Percentiles rank a stretch among this genome's conserved stretches.
Conservation (phyloP, 331 rosid species). For the Phaseolus coccineus region DNA sequence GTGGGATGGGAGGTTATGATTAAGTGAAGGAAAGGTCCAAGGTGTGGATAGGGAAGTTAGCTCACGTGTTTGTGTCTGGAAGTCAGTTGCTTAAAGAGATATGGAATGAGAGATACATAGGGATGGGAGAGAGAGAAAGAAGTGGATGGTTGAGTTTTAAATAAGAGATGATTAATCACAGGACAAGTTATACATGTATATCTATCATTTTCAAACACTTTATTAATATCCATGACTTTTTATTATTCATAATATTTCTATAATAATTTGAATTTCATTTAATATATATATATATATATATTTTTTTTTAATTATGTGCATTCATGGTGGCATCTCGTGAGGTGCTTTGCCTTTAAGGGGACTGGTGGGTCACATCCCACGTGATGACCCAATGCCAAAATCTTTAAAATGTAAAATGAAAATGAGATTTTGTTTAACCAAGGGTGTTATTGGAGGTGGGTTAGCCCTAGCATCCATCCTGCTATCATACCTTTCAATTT, state of each 20-base stretch:
- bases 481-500: too few species aligned
- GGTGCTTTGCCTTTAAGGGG: constrained; percentile 55
- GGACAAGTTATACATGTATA: too few species aligned
- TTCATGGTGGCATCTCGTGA: constrained; percentile 49
- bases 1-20: constrained; percentile 54
- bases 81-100: constrained; percentile 56
- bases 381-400: constrained; percentile 54
- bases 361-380: constrained; percentile 76
- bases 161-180: constrained; percentile 2
- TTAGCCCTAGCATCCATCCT: too few species aligned
- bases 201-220: too few species aligned
- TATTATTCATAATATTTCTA: too few species aligned
- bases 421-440: constrained; percentile 42
- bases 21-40: constrained; percentile 47
- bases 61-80: constrained; percentile 78
- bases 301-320: not conserved
- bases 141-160: constrained; percentile 52
- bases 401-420: constrained; percentile 10
- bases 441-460: too few species aligned
- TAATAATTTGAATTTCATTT: too few species aligned
- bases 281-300: too few species aligned
- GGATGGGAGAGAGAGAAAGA: not conserved
- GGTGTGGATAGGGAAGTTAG: constrained; percentile 70
- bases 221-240: not conserved
- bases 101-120: constrained; percentile 41